Base-by-base conservation (phyloP, 257 asterid species). In the Asclepias syriaca region DNA sequence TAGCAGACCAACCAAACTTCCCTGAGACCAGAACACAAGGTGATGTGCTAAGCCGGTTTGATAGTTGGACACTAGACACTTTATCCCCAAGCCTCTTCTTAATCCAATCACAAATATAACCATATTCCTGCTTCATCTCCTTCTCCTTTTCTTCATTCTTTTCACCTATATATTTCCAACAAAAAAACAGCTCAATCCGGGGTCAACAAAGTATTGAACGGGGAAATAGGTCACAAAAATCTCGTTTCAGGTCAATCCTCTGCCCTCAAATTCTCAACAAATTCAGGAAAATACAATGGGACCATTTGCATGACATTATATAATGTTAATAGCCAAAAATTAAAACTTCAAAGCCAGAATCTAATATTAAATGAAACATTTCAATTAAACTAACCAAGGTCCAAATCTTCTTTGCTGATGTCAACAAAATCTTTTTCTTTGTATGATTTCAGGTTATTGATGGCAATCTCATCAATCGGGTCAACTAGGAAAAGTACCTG, bases 1-100 rank as follows among this genome's bases (percentile, higher is more conserved):
- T 92, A 59, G 99, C 98, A 71, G 99, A 95, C 98, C 97, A 92
- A 61, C 99, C 98, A 82, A 95, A 95, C 81, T 95, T 95, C 73
- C 97, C 98, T 0, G 99, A 81, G 55, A 93, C 99, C 82, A 95
- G 98, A 77, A 90, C 98, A 82, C 98, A 95, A 61, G 99, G 99
- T 40, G 99, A 95, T 46, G 88, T 21, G 78, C 96, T 87, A 71
- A 95, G 87, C 65, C 99, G 98, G 74, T 81, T 92, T 56, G 99
- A 95, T 72, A 95, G 85, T 74, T 95, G 97, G 68, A 95, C 99
- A 54, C 94, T 83, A 14, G 98, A 93, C 53, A 95, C 97, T 78
- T 81, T 90, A 32, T 92, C 94, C 6, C 92, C 97, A 53, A 95
- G 81, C 32, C 86, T 89, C 49, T 88, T 85, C 83, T 95, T 90